Evolutionary conservation across 805 yeast genomes (phyloP).

Genomic region (Kodamaea leandrae): DNA sequence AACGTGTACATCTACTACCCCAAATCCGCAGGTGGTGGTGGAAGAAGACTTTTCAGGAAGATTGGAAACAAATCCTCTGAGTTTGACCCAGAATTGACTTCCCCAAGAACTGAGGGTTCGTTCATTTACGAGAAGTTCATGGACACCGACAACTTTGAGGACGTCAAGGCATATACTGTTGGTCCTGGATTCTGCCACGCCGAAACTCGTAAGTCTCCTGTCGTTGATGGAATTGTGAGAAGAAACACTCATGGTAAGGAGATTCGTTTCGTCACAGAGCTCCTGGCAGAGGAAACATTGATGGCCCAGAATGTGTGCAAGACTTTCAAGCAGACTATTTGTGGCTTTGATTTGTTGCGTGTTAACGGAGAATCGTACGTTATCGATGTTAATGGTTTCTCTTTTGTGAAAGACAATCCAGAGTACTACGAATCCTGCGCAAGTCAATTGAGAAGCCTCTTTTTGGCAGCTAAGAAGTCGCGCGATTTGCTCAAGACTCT

Average conservation of each 20-base stretch:
- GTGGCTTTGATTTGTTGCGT: conserved; percentile 93
- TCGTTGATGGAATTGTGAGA: conserved; percentile 97
- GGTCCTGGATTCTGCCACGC: conserved; percentile 93
- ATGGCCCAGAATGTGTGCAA: conserved; percentile 79
- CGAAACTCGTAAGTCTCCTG: conserved; percentile 97
- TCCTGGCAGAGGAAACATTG: conserved; percentile 67
- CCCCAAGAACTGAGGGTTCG: conserved; percentile 86
- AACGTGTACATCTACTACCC: conserved; percentile 92
- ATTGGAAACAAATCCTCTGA: conserved; percentile 97
- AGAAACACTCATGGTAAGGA: conserved; percentile 98
- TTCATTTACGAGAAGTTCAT: conserved; percentile 90
- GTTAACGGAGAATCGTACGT: conserved; percentile 87
- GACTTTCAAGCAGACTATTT: conserved; percentile 86
- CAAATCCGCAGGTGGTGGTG: conserved; percentile 92
- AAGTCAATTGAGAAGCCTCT: conserved; percentile 68
- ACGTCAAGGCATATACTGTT: conserved; percentile 97
- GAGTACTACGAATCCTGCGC: conserved; percentile 85
- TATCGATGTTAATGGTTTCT: conserved; percentile 96
- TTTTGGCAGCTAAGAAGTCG: conserved; percentile 50
- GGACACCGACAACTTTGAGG: conserved; percentile 98
- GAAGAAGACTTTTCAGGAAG: conserved; percentile 87
- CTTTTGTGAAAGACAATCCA: conserved; percentile 90
- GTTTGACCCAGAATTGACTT: conserved; percentile 74
- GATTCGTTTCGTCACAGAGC: conserved; percentile 81
- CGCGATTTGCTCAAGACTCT: conserved; percentile 39